Evolutionary conservation across 352 stramenopile species (phyloP).

Genomic region (Phytophthora kernoviae): DNA sequence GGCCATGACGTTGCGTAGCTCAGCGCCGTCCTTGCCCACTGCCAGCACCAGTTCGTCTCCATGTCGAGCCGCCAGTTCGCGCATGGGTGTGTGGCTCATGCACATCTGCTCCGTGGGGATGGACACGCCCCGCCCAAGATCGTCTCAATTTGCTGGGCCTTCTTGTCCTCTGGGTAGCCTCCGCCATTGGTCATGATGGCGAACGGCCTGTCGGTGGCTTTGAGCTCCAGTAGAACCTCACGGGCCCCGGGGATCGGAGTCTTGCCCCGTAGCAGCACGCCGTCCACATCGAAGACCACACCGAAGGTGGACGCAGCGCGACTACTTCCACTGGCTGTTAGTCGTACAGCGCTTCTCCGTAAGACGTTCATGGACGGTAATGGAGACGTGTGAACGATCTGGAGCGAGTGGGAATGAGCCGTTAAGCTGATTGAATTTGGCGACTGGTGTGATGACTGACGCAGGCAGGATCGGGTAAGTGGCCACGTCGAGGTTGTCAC

Average conservation of each 20-base stretch:
- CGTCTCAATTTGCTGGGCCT: conserved; percentile 69
- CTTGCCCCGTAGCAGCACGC: conserved; percentile 80
- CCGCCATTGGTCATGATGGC: conserved; percentile 89
- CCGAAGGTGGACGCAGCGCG: conserved; percentile 59
- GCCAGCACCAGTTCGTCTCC: conserved; percentile 76
- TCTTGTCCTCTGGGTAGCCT: conserved; percentile 80
- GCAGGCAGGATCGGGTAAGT: too few species aligned
- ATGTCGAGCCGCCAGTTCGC: conserved; percentile 64
- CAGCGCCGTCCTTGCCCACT: conserved; percentile 77
- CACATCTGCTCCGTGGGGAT: conserved; percentile 52
- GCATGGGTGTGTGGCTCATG: conserved; percentile 84
- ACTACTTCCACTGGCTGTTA: background rate
- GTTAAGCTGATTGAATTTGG: too few species aligned
- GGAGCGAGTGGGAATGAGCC: too few species aligned
- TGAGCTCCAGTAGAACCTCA: conserved; percentile 72
- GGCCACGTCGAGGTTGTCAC: conserved; percentile 9
- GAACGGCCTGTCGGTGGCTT: conserved; percentile 64
- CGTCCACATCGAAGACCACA: conserved; percentile 86
- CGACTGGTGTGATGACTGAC: conserved; percentile 3
- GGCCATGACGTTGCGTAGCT: conserved; percentile 66
- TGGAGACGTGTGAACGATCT: too few species aligned
- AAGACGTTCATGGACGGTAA: conserved; percentile 29
- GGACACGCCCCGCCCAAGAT: conserved; percentile 70
- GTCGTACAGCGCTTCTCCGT: conserved; percentile 1
- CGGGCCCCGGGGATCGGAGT: conserved; percentile 67